Evolutionary conservation across 176 grass and related monocot species (phyloP).

Genomic region (Thalia dealbata): DNA sequence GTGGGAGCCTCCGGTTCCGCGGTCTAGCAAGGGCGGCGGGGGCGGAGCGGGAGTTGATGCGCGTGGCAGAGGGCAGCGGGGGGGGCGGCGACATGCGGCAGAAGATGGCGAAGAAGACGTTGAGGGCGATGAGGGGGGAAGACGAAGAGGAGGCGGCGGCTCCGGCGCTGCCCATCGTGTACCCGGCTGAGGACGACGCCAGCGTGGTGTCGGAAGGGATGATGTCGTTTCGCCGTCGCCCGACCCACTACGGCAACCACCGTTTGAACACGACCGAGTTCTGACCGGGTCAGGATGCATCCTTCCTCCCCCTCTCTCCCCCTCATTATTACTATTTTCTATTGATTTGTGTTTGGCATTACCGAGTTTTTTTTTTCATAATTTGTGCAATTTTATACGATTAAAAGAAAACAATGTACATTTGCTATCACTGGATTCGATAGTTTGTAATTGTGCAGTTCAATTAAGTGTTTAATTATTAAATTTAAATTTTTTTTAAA

Average conservation of each 20-base stretch:
- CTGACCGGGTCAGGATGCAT: conserved; percentile 5
- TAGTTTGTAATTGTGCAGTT: too few species aligned
- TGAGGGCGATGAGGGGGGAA: conserved; percentile 33
- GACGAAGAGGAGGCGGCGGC: conserved; percentile 3
- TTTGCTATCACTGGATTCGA: too few species aligned
- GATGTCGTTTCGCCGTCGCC: conserved; percentile 24
- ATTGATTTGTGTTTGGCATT: not conserved
- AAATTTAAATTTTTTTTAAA: too few species aligned
- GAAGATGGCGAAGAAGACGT: conserved; percentile 38
- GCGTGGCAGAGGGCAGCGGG: conserved; percentile 19
- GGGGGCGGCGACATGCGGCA: conserved; percentile 24
- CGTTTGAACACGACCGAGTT: conserved; percentile 28
- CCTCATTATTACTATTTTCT: not conserved
- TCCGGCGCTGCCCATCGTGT: not conserved
- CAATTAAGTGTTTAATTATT: too few species aligned
- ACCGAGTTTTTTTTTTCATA: not conserved
- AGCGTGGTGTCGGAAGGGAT: conserved; percentile 29
- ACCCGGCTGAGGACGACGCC: conserved; percentile 2
- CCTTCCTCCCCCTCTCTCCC: not conserved
- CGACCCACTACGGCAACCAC: conserved; percentile 3
- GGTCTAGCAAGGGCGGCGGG: conserved; percentile 26
- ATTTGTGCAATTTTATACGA: too few species aligned
- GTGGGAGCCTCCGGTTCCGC: conserved; percentile 31
- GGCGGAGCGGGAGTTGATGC: conserved; percentile 23
- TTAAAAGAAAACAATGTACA: too few species aligned